Conservation (phyloP, 352 stramenopile genomes). For the Globisporangium takayamanum region DNA sequence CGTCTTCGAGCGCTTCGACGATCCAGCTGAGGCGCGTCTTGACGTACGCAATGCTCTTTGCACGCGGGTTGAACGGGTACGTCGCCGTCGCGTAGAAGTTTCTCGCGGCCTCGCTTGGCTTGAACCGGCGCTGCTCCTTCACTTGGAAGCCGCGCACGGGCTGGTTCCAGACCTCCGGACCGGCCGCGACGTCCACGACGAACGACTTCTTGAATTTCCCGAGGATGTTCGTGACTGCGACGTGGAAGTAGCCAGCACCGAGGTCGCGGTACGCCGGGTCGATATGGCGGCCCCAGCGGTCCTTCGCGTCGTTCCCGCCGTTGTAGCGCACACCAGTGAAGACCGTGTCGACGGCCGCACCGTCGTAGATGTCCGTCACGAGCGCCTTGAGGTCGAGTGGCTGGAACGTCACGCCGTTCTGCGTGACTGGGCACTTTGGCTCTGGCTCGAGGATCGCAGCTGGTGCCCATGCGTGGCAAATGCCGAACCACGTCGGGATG, state of each 20-base stretch:
- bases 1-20: conserved; percentile 8
- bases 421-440: conserved; percentile 14
- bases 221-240: conserved; percentile 14
- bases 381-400: conserved; percentile 32
- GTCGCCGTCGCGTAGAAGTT: conserved; percentile 4
- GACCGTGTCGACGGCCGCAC: conserved; percentile 4
- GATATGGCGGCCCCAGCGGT: conserved; percentile 10
- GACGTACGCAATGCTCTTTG: conserved; percentile 12
- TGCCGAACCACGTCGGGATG: conserved; percentile 53
- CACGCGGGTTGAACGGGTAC: conserved; percentile 17
- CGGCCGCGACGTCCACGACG: conserved; percentile 11
- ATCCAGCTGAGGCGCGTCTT: conserved; percentile 12
- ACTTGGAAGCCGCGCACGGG: conserved; percentile 15
- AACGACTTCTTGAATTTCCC: conserved; percentile 11
- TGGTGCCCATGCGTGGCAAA: conserved; percentile 56
- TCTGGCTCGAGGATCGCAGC: conserved; percentile 44
- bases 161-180: conserved; percentile 16
- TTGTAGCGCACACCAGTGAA: conserved; percentile 18
- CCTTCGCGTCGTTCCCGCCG: conserved; percentile 6
- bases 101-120: background rate
- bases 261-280: conserved; percentile 9
- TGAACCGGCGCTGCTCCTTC: background rate
- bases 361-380: conserved; percentile 14
- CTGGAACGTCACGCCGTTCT: conserved; percentile 47
- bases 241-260: conserved; percentile 13